These are phyloP conservation scores for Termitomyces sp. DNA, from an alignment of 768 basidiomycete species.

Conservation along the genomic window DNA sequence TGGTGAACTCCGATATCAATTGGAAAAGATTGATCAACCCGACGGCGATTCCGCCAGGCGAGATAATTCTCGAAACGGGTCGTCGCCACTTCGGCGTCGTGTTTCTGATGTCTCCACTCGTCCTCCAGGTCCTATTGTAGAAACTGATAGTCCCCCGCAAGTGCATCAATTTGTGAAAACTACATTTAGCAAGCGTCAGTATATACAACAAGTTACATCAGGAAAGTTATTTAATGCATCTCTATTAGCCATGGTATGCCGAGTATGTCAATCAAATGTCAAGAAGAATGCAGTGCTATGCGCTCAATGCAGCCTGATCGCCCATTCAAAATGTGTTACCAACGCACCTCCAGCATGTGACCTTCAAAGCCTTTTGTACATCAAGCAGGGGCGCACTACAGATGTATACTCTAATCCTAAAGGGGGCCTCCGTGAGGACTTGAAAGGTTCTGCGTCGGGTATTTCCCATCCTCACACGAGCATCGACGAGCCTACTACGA, in stretches of 20 bases:
- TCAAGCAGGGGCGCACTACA: slow-evolving; percentile 55
- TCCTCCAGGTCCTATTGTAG: slow-evolving; percentile 22
- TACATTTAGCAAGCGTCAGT: slow-evolving; percentile 86
- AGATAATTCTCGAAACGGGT: slow-evolving; percentile 21
- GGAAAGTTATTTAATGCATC: background rate
- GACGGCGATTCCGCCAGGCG: slow-evolving; percentile 28
- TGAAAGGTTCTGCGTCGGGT: slow-evolving; percentile 50
- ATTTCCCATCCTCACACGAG: slow-evolving; percentile 44
- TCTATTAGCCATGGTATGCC: slow-evolving; percentile 72
- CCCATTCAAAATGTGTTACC: slow-evolving; percentile 70
- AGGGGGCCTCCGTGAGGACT: slow-evolving; percentile 26
- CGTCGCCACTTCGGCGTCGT: slow-evolving; percentile 32
- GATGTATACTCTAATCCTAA: slow-evolving; percentile 49
- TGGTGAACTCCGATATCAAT: slow-evolving; percentile 72
- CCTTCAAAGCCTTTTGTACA: slow-evolving; percentile 68
- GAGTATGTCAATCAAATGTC: slow-evolving; percentile 73
- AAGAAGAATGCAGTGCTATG: slow-evolving; percentile 89
- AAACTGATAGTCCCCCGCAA: slow-evolving; percentile 53
- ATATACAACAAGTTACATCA: slow-evolving; percentile 4
- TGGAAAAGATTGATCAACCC: slow-evolving; percentile 41
- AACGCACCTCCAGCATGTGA: slow-evolving; percentile 80
- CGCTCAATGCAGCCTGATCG: slow-evolving; percentile 83
- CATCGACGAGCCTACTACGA: slow-evolving; percentile 32
- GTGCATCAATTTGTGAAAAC: slow-evolving; percentile 89
- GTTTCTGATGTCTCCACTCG: slow-evolving; percentile 33